Conservation (phyloP, 805 yeast species). For the Wickerhamiella bombiphila region DNA sequence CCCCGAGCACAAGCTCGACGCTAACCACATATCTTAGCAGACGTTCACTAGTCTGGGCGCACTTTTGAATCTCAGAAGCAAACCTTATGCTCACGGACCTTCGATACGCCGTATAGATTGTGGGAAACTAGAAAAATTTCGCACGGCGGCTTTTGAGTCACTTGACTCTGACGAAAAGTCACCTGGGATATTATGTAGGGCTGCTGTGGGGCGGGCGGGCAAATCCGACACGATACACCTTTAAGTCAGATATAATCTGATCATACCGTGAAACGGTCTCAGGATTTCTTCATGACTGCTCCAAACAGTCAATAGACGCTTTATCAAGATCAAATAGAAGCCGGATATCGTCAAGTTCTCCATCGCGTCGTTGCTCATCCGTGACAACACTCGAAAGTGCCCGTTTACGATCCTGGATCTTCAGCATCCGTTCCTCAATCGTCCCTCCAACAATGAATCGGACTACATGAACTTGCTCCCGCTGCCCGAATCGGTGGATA, state of each 20-base stretch:
- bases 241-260: too few relatives aligned
- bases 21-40: not conserved
- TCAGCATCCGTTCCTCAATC: conserved; percentile 77
- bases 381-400: conserved; percentile 25
- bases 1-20: not conserved
- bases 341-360: conserved; percentile 25
- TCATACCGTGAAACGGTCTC: too few relatives aligned
- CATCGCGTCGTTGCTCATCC: conserved; percentile 24
- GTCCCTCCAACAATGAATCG: conserved; percentile 72
- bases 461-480: conserved; percentile 50
- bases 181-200: too few relatives aligned
- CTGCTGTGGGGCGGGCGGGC: too few relatives aligned
- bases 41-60: conserved; percentile 14
- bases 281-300: too few relatives aligned
- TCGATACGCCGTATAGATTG: conserved; percentile 18
- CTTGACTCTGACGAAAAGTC: too few relatives aligned
- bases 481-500: conserved; percentile 82
- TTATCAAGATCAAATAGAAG: conserved; percentile 21
- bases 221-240: too few relatives aligned
- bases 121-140: conserved; percentile 1
- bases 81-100: conserved; percentile 16
- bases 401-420: conserved; percentile 66
- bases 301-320: not conserved
- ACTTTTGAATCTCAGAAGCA: conserved; percentile 19
- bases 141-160: too few relatives aligned